These are phyloP conservation scores for Diaporthe citriasiana DNA, from an alignment of 2,329 filamentous ascomycete species.

Conservation along the genomic window DNA sequence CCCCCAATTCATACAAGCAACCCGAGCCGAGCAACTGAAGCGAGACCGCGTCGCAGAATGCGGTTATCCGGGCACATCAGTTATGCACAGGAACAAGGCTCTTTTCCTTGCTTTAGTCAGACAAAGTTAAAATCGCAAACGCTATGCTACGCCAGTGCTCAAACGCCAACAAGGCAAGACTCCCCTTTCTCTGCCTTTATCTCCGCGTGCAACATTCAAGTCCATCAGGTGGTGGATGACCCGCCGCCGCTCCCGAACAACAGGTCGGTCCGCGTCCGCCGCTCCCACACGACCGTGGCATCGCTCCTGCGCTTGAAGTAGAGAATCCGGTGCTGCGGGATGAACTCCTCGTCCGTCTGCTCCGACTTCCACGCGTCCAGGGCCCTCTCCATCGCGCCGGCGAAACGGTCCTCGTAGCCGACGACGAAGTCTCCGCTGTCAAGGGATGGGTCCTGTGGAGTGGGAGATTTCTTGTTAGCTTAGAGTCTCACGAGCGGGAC, in stretches of 20 bases:
- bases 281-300: constrained; percentile 69
- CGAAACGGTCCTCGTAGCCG: constrained; percentile 73
- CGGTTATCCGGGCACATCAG: not conserved
- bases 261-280: constrained; percentile 64
- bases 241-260: constrained; percentile 67
- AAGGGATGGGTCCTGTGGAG: constrained; percentile 50
- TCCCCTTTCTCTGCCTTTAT: not conserved
- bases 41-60: not conserved
- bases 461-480: not conserved
- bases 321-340: constrained; percentile 74
- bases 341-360: constrained; percentile 76
- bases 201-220: not conserved
- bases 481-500: not conserved
- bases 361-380: constrained; percentile 72
- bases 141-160: not conserved
- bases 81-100: not conserved
- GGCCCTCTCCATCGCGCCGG: constrained; percentile 66
- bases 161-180: not conserved
- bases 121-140: not conserved
- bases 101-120: no score
- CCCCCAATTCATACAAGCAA: not conserved
- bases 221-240: not conserved
- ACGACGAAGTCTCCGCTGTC: constrained; percentile 68
- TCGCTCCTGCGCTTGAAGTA: constrained; percentile 71
- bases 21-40: not conserved